Conservation (phyloP, 768 basidiomycete species). For the Mycena indigotica region DNA sequence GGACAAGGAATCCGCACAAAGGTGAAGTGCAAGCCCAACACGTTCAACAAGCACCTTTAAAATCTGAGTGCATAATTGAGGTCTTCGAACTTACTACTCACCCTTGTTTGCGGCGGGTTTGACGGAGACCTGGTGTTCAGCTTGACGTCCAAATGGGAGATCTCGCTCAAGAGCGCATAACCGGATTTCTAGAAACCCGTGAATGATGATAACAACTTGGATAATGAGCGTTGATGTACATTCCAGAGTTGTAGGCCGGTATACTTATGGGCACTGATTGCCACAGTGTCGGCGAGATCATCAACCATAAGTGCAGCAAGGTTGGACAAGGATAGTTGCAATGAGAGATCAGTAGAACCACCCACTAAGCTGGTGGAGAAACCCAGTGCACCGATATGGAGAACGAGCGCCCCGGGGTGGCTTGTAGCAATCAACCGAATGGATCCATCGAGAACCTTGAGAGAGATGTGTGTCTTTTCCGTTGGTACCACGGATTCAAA, state of each 20-base stretch:
- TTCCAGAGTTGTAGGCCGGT: conserved; percentile 63
- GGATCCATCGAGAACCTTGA: conserved; percentile 69
- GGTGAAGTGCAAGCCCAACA: conserved; percentile 58
- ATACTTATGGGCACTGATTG: conserved; percentile 22
- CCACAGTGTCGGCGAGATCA: conserved; percentile 41
- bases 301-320: conserved; percentile 59
- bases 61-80: background rate
- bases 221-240: conserved; percentile 42
- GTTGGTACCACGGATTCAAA: conserved; percentile 93
- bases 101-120: conserved; percentile 39
- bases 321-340: conserved; percentile 51
- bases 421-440: conserved; percentile 59
- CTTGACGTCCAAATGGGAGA: conserved; percentile 50
- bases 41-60: conserved; percentile 59
- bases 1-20: conserved; percentile 77
- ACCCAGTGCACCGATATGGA: conserved; percentile 66
- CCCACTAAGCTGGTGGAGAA: conserved; percentile 75
- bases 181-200: conserved; percentile 51
- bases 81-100: conserved; percentile 26
- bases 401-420: conserved; percentile 65
- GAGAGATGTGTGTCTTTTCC: conserved; percentile 74
- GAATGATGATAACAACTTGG: background rate
- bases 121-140: conserved; percentile 36
- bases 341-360: conserved; percentile 56
- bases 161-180: conserved; percentile 68